Conservation (phyloP, 140 eudicot species). For the Cichorium intybus region DNA sequence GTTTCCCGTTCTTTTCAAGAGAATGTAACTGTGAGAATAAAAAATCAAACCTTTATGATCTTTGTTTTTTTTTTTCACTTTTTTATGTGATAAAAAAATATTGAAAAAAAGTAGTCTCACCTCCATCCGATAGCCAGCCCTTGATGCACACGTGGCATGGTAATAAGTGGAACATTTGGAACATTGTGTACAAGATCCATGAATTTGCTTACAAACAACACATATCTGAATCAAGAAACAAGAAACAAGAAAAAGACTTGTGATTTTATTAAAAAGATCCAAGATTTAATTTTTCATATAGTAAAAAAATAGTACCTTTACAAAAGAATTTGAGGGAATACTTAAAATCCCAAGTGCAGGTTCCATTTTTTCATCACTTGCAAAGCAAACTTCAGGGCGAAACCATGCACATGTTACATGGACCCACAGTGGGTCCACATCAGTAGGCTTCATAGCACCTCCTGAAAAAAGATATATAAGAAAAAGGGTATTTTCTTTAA, state of each 20-base stretch:
- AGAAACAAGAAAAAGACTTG: not conserved
- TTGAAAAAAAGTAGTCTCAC: constrained; percentile 32
- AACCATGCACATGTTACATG: constrained; percentile 99
- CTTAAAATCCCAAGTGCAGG: constrained; percentile 97
- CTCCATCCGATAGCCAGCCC: constrained; percentile 99
- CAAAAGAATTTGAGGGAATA: constrained; percentile 88
- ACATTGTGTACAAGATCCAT: constrained; percentile 98
- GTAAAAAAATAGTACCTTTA: constrained; percentile 51
- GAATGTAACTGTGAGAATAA: constrained; percentile 61
- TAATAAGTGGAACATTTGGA: constrained; percentile 95
- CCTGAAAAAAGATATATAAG: constrained; percentile 41
- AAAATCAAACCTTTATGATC: not conserved
- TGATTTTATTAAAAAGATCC: no score
- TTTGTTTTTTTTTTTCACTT: not conserved
- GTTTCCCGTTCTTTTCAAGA: constrained; percentile 88
- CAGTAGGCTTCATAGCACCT: constrained; percentile 95
- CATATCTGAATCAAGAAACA: constrained; percentile 57
- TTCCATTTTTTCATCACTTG: constrained; percentile 94
- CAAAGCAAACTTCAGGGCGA: constrained; percentile 92
- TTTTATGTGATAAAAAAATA: not conserved
- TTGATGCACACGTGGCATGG: constrained; percentile 97
- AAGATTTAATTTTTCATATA: no score
- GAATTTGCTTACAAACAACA: constrained; percentile 93
- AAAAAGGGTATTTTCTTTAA: not conserved
- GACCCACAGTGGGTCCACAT: constrained; percentile 90